Percentiles rank a stretch among this genome's conserved stretches.
phyloP scores from a whole-genome alignment of 106 monocot genomes.

The Apostasia shenzhenica region DNA sequence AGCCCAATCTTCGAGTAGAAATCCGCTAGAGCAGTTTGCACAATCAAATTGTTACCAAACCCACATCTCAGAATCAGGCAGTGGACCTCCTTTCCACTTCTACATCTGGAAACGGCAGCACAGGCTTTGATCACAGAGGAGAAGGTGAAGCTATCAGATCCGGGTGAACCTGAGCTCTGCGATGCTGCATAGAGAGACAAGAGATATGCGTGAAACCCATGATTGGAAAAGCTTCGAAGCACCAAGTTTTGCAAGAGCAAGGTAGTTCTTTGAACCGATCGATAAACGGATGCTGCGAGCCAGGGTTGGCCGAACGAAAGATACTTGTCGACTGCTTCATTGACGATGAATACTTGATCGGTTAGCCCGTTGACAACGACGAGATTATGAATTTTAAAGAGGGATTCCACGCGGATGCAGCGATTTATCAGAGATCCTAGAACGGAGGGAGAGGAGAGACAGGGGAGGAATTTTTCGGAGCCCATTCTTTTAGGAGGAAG shows the following conservation, averaged over 20 bases:
- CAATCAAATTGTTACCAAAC: conserved; percentile 25
- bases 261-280: conserved; percentile 11
- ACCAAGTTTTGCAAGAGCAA: conserved; percentile 31
- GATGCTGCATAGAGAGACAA: conserved; percentile 21
- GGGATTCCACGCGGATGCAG: conserved; percentile 8
- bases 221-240: conserved; percentile 40
- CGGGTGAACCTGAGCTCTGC: conserved; percentile 1
- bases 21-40: conserved; percentile 53
- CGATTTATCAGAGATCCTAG: conserved; percentile 3
- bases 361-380: conserved; percentile 13
- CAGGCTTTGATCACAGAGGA: conserved; percentile 64
- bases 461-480: neutral
- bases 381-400: conserved; percentile 23
- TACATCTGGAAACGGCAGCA: conserved; percentile 8
- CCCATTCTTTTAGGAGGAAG: too few species aligned
- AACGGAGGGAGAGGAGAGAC: neutral
- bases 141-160: conserved; percentile 51
- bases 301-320: conserved; percentile 12
- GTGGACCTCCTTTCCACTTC: conserved; percentile 38
- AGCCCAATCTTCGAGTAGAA: conserved; percentile 47
- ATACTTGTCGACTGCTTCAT: conserved; percentile 9
- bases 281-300: conserved; percentile 11
- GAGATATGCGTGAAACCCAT: conserved; percentile 26
- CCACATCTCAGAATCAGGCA: conserved; percentile 36
- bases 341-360: conserved; percentile 1